Percentiles rank a stretch among this genome's conserved stretches.
Conservation (phyloP, 176 grass and related monocot genomes). For the Raddia guianensis region DNA sequence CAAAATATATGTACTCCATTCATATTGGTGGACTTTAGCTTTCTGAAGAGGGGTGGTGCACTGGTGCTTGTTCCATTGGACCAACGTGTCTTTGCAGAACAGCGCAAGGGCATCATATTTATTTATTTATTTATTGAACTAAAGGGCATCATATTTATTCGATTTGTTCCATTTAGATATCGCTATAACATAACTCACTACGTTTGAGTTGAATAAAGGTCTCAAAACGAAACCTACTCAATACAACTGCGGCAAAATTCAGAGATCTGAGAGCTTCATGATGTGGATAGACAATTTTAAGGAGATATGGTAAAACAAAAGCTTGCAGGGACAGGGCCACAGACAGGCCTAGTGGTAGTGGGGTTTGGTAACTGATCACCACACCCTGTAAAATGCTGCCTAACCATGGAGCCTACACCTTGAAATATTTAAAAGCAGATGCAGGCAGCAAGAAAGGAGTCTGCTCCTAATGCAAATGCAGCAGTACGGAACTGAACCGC, state of each 20-base stretch:
- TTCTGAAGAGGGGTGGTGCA: too few species aligned
- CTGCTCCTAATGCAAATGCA: background rate
- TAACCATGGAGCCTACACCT: background rate
- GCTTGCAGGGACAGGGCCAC: background rate
- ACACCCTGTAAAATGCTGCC: background rate
- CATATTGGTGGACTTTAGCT: background rate
- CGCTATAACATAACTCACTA: background rate
- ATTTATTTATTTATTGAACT: too few species aligned
- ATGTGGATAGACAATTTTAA: background rate
- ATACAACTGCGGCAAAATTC: background rate
- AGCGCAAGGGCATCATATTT: background rate
- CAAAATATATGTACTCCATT: background rate
- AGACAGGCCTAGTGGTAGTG: background rate
- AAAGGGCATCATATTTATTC: background rate
- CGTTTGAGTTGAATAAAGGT: background rate
- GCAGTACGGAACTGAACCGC: background rate
- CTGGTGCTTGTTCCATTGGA: too few species aligned
- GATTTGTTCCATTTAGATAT: background rate
- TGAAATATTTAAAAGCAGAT: background rate
- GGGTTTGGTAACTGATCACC: background rate
- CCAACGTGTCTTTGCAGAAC: background rate
- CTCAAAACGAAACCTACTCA: background rate
- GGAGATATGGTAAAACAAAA: background rate
- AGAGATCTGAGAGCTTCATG: background rate
- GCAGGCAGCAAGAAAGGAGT: background rate